Evolutionary conservation across 1,139 yeast species (phyloP).

Genomic region (Saccharomyces hybrid): DNA sequence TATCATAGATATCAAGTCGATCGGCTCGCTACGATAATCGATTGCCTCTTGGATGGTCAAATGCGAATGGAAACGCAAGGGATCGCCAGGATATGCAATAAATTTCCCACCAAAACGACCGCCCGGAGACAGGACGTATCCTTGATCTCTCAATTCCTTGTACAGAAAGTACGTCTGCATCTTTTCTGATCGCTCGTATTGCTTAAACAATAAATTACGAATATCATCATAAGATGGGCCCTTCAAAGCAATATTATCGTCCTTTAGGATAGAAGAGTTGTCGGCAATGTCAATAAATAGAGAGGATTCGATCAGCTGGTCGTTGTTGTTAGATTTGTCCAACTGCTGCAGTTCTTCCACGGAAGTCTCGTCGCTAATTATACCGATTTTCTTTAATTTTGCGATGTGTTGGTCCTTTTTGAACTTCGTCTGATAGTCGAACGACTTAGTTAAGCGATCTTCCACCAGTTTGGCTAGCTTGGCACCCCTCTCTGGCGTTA

Average conservation of each 20-base stretch:
- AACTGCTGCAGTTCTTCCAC: neutral
- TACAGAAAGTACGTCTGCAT: slow-evolving; percentile 15
- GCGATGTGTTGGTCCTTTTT: slow-evolving; percentile 15
- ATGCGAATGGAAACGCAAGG: slow-evolving; percentile 83
- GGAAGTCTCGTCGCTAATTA: slow-evolving; percentile 3
- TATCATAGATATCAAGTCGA: slow-evolving; percentile 50
- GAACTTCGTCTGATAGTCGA: slow-evolving; percentile 14
- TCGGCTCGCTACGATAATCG: slow-evolving; percentile 42
- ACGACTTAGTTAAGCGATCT: slow-evolving; percentile 11
- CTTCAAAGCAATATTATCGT: neutral
- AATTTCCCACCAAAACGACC: slow-evolving; percentile 84
- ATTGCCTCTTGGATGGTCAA: slow-evolving; percentile 52
- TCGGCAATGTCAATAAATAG: slow-evolving; percentile 18
- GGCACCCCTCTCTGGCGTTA: slow-evolving; percentile 12
- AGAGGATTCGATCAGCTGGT: slow-evolving; percentile 18
- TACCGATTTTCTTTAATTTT: slow-evolving; percentile 15
- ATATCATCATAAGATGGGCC: neutral
- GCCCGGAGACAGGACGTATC: slow-evolving; percentile 57
- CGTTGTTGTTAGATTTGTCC: slow-evolving; percentile 2
- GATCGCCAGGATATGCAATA: slow-evolving; percentile 92
- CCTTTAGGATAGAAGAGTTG: slow-evolving; percentile 8
- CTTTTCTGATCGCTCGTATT: neutral
- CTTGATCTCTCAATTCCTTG: slow-evolving; percentile 10
- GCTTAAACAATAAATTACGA: neutral
- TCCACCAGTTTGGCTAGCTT: slow-evolving; percentile 10